Percentiles rank a stretch among this genome's conserved stretches.
Evolutionary conservation across 75 land plant species (phyloP).

Genomic region (Cupressus sempervirens): DNA sequence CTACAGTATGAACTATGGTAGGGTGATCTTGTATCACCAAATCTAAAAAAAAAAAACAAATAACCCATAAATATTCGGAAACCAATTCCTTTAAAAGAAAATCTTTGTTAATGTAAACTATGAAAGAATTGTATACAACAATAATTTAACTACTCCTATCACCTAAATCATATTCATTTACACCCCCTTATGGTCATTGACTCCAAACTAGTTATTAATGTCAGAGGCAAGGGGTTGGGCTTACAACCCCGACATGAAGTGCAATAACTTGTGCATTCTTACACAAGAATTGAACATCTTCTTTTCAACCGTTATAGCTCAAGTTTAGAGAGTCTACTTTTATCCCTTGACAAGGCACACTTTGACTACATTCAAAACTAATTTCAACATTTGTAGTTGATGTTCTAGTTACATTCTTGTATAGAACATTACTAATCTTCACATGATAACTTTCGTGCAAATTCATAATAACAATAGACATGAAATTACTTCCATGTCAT

Average conservation of each 20-base stretch:
- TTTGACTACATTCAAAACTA: constrained; percentile 50
- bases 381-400: constrained; percentile 55
- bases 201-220: neutral
- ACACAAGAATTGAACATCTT: constrained; percentile 17
- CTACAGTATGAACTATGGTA: too few relatives aligned
- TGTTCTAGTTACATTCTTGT: constrained; percentile 50
- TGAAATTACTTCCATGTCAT: neutral
- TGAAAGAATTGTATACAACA: too few relatives aligned
- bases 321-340: constrained; percentile 33
- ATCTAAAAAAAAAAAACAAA: too few relatives aligned
- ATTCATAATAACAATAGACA: neutral
- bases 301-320: constrained; percentile 7
- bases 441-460: constrained; percentile 31
- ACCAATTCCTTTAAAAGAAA: too few relatives aligned
- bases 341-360: constrained; percentile 46
- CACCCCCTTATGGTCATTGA: too few relatives aligned
- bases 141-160: too few relatives aligned
- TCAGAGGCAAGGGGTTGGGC: neutral
- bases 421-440: constrained; percentile 43
- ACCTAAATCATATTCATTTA: too few relatives aligned
- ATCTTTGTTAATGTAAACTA: too few relatives aligned
- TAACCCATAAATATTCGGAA: too few relatives aligned
- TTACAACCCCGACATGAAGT: constrained; percentile 11
- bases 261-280: constrained; percentile 19
- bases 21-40: too few relatives aligned